Conservation (phyloP, 129 eudicot genomes). For the Tagetes patula region DNA sequence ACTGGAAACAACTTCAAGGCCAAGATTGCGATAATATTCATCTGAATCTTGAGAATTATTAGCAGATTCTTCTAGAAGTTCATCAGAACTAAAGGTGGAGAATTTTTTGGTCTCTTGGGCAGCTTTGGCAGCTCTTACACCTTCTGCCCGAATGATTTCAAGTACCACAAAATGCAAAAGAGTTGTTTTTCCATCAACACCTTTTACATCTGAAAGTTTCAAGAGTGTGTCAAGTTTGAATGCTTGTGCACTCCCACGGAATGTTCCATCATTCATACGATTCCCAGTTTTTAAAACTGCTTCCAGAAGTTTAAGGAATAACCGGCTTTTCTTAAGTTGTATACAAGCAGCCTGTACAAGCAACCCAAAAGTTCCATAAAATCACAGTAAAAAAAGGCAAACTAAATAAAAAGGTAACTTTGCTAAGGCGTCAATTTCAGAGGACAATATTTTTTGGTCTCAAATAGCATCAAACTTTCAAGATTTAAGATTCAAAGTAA, state of each 20-base stretch:
- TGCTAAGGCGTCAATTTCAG: neutral
- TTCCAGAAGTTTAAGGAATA: conserved; percentile 89
- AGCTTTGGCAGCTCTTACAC: conserved; percentile 63
- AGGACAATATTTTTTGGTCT: neutral
- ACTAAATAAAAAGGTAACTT: neutral
- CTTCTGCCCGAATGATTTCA: conserved; percentile 94
- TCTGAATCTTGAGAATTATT: conserved; percentile 51
- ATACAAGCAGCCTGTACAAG: conserved; percentile 78
- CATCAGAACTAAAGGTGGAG: conserved; percentile 55
- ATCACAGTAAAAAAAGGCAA: neutral
- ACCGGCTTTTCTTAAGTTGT: conserved; percentile 65
- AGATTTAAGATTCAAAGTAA: neutral
- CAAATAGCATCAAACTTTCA: neutral
- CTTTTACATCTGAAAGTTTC: conserved; percentile 87
- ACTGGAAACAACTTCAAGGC: conserved; percentile 84
- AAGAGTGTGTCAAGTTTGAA: conserved; percentile 92
- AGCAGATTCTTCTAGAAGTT: conserved; percentile 48
- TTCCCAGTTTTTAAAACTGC: conserved; percentile 98
- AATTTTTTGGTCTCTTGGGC: conserved; percentile 43
- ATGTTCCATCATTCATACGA: conserved; percentile 96
- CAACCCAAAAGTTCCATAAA: neutral
- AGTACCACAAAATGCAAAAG: conserved; percentile 91
- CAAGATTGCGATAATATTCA: conserved; percentile 64
- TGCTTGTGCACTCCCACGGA: conserved; percentile 97
- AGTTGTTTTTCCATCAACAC: conserved; percentile 90